Evolutionary conservation across 352 stramenopile species (phyloP).

Genomic region (Phytopythium litorale): DNA sequence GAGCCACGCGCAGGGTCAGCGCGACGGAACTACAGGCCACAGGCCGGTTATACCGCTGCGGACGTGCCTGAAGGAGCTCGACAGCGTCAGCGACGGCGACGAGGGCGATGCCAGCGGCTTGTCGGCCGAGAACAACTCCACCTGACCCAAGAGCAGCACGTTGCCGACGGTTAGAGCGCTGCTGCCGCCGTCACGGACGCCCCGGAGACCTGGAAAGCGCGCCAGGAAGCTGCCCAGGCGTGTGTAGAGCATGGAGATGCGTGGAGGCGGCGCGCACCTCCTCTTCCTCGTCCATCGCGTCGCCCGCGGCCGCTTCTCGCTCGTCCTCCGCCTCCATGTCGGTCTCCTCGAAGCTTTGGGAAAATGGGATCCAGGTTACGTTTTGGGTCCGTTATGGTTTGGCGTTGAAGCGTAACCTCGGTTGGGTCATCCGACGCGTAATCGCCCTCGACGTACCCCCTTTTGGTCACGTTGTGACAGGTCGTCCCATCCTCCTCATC

Average conservation of each 20-base stretch:
- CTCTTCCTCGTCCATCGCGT: slow-evolving; percentile 8
- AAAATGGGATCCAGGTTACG: background rate
- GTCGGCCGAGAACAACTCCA: slow-evolving; percentile 24
- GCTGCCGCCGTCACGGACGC: background rate
- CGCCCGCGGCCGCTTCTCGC: background rate
- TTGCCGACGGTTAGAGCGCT: background rate
- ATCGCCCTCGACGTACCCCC: background rate
- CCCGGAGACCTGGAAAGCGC: background rate
- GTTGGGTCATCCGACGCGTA: no score
- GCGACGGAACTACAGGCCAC: background rate
- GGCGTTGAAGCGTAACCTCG: no score
- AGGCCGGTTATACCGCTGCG: background rate
- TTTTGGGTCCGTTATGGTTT: no score
- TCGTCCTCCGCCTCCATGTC: background rate
- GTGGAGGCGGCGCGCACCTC: background rate
- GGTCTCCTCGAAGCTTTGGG: background rate
- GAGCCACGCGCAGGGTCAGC: background rate
- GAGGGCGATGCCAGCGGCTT: slow-evolving; percentile 4
- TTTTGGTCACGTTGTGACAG: background rate
- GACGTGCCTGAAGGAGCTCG: slow-evolving; percentile 1
- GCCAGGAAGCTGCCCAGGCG: background rate
- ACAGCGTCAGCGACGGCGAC: slow-evolving; percentile 1
- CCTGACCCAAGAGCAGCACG: slow-evolving; percentile 3
- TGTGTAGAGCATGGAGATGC: background rate
- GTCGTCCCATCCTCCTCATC: background rate